Evolutionary conservation across 371 early-diverging fungal genomes (phyloP).

Genomic region (Saksenaea vasiformis): DNA sequence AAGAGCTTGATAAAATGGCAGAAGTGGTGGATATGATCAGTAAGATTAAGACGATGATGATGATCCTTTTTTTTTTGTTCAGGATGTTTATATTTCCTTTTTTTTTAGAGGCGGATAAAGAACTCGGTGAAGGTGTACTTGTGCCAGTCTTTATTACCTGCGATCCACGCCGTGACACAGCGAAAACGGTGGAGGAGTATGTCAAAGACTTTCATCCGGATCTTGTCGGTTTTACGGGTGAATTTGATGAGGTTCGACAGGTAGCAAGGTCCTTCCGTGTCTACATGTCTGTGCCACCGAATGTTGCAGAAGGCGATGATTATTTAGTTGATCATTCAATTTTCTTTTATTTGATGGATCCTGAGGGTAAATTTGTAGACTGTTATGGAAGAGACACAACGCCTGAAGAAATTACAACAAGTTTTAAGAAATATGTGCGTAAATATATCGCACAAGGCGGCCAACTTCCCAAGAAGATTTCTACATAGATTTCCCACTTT

Average conservation of each 20-base stretch:
- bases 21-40: slow-evolving; percentile 82
- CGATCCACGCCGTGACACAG: slow-evolving; percentile 94
- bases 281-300: slow-evolving; percentile 88
- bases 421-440: slow-evolving; percentile 61
- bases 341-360: slow-evolving; percentile 96
- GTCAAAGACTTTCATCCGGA: slow-evolving; percentile 92
- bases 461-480: slow-evolving; percentile 22
- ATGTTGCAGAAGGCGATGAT: slow-evolving; percentile 85
- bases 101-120: slow-evolving; percentile 38
- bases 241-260: slow-evolving; percentile 77
- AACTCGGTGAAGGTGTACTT: slow-evolving; percentile 61
- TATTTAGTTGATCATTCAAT: slow-evolving; percentile 98
- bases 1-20: slow-evolving; percentile 97
- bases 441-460: slow-evolving; percentile 52
- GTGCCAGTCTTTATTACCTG: slow-evolving; percentile 95
- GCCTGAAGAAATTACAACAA: slow-evolving; percentile 58
- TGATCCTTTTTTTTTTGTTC: neutral
- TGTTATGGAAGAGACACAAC: slow-evolving; percentile 84
- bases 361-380: slow-evolving; percentile 88
- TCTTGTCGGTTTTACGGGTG: slow-evolving; percentile 91
- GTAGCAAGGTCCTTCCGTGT: slow-evolving; percentile 93
- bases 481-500: neutral
- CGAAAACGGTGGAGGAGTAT: slow-evolving; percentile 84
- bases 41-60: slow-evolving; percentile 31
- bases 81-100: neutral